These are phyloP conservation scores for Cytospora schulzeri DNA, from an alignment of 2,329 filamentous ascomycete genomes.

Conservation along the genomic window DNA sequence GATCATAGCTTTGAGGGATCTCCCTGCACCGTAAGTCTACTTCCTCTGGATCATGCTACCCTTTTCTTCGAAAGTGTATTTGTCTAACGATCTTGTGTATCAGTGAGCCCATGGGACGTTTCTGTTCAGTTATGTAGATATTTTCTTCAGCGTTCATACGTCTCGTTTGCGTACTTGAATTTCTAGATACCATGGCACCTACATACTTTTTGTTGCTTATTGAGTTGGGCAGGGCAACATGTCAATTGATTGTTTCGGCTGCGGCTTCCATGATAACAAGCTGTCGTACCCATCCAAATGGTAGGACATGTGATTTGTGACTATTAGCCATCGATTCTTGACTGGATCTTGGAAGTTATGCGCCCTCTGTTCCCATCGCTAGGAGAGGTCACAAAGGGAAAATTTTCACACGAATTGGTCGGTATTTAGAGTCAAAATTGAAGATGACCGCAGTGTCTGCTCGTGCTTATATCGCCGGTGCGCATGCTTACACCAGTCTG, in stretches of 20 bases:
- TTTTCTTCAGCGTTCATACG: background rate
- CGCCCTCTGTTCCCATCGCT: too few relatives aligned
- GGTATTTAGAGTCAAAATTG: too few relatives aligned
- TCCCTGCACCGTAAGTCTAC: constrained; percentile 39
- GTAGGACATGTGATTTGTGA: too few relatives aligned
- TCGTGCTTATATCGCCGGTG: too few relatives aligned
- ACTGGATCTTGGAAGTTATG: too few relatives aligned
- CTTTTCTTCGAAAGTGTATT: background rate
- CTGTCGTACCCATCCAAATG: background rate
- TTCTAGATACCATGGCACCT: background rate
- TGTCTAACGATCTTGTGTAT: background rate
- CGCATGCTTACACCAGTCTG: too few relatives aligned
- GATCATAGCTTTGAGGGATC: constrained; percentile 71
- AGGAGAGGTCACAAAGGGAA: too few relatives aligned
- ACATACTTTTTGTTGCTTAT: background rate
- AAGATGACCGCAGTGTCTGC: too few relatives aligned
- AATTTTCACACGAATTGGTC: too few relatives aligned
- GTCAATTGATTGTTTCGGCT: background rate
- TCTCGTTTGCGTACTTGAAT: background rate
- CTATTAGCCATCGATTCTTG: too few relatives aligned
- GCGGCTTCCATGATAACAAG: background rate
- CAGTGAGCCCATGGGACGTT: constrained; percentile 10
- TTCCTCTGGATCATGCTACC: background rate
- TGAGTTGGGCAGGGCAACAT: background rate
- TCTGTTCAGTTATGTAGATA: constrained; percentile 16